These are phyloP conservation scores for Claviceps capensis DNA, from an alignment of 2,329 filamentous ascomycete species.

Conservation along the genomic window DNA sequence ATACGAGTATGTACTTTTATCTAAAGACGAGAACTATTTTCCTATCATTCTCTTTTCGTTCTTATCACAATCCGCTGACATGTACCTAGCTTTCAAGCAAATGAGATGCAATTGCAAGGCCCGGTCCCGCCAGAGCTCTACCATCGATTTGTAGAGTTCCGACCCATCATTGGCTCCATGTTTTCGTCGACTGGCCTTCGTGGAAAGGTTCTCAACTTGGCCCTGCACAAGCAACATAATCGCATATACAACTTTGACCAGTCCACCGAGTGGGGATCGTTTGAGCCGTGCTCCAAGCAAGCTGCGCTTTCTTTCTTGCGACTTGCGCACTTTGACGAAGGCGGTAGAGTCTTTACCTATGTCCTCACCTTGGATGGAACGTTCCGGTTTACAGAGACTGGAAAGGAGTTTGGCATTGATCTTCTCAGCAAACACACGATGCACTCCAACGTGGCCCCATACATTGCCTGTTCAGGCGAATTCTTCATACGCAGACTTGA, in stretches of 20 bases:
- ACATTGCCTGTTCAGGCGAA: slow-evolving; percentile 85
- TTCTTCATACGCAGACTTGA: slow-evolving; percentile 71
- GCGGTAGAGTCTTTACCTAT: slow-evolving; percentile 81
- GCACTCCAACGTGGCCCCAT: slow-evolving; percentile 85
- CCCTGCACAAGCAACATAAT: slow-evolving; percentile 78
- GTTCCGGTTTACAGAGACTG: slow-evolving; percentile 86
- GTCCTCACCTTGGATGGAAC: slow-evolving; percentile 77
- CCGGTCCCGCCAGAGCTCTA: slow-evolving; percentile 72
- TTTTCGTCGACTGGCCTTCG: slow-evolving; percentile 67
- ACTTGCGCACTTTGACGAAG: slow-evolving; percentile 74
- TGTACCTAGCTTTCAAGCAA: slow-evolving; percentile 68
- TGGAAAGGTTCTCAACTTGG: slow-evolving; percentile 68
- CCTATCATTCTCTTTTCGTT: background rate
- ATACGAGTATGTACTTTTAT: slow-evolving; percentile 49
- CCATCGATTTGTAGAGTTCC: slow-evolving; percentile 88
- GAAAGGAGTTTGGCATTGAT: slow-evolving; percentile 90
- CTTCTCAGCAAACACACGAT: slow-evolving; percentile 91
- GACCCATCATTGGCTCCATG: slow-evolving; percentile 78
- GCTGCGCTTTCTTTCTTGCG: slow-evolving; percentile 72
- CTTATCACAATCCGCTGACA: background rate
- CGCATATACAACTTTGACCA: slow-evolving; percentile 82
- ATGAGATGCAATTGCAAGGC: slow-evolving; percentile 75
- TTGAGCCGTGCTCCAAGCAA: slow-evolving; percentile 51
- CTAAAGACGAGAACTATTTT: background rate
- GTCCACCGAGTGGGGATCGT: slow-evolving; percentile 57